phyloP scores from a whole-genome alignment of 371 early-diverging fungal genomes.

The Mortierella sp. region DNA sequence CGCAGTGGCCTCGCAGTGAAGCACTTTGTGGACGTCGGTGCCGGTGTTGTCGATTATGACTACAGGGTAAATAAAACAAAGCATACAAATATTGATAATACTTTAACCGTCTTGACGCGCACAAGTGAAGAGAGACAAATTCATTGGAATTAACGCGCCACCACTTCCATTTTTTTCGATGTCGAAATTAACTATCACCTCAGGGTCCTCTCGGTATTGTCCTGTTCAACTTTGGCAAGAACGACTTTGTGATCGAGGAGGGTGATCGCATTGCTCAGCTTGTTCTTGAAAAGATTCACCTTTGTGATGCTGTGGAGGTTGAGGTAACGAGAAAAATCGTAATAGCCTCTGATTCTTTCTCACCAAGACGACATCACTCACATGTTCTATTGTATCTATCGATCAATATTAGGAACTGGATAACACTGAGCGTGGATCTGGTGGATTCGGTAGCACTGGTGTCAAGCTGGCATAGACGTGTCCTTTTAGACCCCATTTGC shows the following conservation, averaged over 20 bases:
- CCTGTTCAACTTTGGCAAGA: slow-evolving; percentile 91
- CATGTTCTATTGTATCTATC: too few relatives aligned
- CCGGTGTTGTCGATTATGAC: slow-evolving; percentile 97
- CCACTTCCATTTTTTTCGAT: background rate
- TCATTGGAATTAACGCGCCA: background rate
- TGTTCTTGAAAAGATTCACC: slow-evolving; percentile 87
- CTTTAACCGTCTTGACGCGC: too few relatives aligned
- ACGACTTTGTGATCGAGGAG: slow-evolving; percentile 80
- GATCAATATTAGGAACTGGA: slow-evolving; percentile 65
- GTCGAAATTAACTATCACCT: too few relatives aligned
- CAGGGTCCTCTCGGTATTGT: slow-evolving; percentile 80
- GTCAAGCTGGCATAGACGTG: slow-evolving; percentile 32
- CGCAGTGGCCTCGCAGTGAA: slow-evolving; percentile 93
- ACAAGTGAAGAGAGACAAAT: too few relatives aligned
- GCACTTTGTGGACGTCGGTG: slow-evolving; percentile 93
- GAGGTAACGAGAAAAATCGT: slow-evolving; percentile 56
- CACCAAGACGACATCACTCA: too few relatives aligned
- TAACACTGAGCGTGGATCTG: slow-evolving; percentile 84
- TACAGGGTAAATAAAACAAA: slow-evolving; percentile 84
- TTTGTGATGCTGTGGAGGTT: slow-evolving; percentile 85
- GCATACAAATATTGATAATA: background rate
- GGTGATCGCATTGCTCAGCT: slow-evolving; percentile 99
- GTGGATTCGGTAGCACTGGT: slow-evolving; percentile 97
- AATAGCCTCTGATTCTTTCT: background rate
- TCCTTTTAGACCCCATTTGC: too few relatives aligned